Conservation (phyloP, 1,284 basidiomycete genomes). For the Taiwanofungus camphoratus region DNA sequence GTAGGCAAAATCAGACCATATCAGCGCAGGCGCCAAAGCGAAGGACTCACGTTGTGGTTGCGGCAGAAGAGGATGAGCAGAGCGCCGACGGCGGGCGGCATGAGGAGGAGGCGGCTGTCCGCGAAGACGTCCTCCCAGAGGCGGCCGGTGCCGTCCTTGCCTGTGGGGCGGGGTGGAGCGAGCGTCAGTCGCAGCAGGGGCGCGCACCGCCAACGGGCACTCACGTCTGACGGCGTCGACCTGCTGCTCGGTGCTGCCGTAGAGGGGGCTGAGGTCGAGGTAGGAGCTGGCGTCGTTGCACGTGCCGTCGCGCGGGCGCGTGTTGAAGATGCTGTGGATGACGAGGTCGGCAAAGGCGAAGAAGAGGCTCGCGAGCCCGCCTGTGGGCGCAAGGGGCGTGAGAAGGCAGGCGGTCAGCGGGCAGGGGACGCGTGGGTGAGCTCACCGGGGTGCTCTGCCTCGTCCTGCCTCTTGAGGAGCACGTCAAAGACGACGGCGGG, state of each 20-base stretch:
- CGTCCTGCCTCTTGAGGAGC: conserved; percentile 50
- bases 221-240: conserved; percentile 19
- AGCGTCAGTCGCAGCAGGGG: too few species aligned
- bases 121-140: conserved; percentile 69
- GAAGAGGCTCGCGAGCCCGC: conserved; percentile 56
- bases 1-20: background rate
- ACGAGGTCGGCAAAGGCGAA: conserved; percentile 77
- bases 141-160: conserved; percentile 56
- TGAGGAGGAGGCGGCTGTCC: conserved; percentile 60
- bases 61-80: conserved; percentile 65
- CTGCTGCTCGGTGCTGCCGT: conserved; percentile 53
- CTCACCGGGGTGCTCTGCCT: conserved; percentile 16
- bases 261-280: conserved; percentile 72
- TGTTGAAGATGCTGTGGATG: conserved; percentile 72
- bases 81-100: conserved; percentile 70
- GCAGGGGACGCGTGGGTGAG: background rate
- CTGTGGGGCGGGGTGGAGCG: conserved; percentile 5
- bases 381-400: conserved; percentile 9
- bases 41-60: conserved; percentile 65
- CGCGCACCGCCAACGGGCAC: too few species aligned
- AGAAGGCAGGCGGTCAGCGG: background rate
- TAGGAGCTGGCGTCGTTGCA: conserved; percentile 72
- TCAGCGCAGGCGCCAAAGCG: background rate
- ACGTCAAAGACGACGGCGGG: conserved; percentile 67
- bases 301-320: conserved; percentile 43